phyloP scores from a whole-genome alignment of 2,329 filamentous ascomycete species.

The Fusarium mangiferae region DNA sequence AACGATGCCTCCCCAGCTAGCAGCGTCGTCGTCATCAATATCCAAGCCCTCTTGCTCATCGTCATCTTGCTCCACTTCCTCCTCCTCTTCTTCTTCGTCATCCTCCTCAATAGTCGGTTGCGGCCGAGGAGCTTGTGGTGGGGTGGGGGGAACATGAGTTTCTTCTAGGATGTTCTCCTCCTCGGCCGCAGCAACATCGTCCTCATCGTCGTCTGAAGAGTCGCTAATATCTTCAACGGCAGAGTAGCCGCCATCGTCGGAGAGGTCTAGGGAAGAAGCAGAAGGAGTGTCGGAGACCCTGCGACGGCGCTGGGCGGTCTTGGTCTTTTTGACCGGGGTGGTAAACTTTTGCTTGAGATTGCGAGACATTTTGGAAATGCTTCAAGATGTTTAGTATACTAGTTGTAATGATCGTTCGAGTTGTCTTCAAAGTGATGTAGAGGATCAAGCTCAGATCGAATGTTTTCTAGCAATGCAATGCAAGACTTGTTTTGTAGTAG shows the following conservation, averaged over 20 bases:
- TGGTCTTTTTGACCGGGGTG: constrained; percentile 56
- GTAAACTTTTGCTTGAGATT: constrained; percentile 62
- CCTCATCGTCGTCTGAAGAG: constrained; percentile 80
- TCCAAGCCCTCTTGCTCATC: constrained; percentile 55
- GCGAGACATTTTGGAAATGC: constrained; percentile 57
- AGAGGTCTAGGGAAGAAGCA: constrained; percentile 67
- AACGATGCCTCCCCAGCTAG: constrained; percentile 67
- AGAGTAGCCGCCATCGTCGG: constrained; percentile 79
- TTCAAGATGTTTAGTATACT: background rate
- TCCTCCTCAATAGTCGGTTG: constrained; percentile 48
- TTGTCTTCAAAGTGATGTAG: background rate
- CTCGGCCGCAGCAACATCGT: constrained; percentile 81
- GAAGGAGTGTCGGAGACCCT: constrained; percentile 61
- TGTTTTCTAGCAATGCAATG: background rate
- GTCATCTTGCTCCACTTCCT: constrained; percentile 54
- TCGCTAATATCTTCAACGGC: constrained; percentile 84
- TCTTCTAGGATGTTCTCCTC: constrained; percentile 75
- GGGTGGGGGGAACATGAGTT: constrained; percentile 50
- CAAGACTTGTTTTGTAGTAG: background rate
- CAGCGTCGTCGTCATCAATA: constrained; percentile 54
- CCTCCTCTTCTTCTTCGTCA: constrained; percentile 49
- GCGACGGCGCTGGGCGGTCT: constrained; percentile 56
- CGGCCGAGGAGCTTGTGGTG: constrained; percentile 63
- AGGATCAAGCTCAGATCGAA: constrained; percentile 1
- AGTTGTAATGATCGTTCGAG: background rate